Percentiles rank a stretch among this genome's conserved stretches.
phyloP scores from a whole-genome alignment of 495 filamentous ascomycete species.

The Podospora pseudocomata region DNA sequence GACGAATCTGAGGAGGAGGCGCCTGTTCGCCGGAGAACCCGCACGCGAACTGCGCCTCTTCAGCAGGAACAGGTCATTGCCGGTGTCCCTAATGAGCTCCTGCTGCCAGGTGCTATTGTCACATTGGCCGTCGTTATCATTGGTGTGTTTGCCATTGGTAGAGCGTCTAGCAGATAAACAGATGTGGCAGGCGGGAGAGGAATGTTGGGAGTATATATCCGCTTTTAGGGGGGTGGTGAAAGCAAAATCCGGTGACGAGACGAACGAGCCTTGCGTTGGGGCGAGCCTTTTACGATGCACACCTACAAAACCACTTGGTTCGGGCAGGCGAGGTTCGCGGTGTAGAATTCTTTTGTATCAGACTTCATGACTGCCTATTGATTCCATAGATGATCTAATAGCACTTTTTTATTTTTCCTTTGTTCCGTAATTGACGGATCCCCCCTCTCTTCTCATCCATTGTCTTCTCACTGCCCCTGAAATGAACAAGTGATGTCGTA shows the following conservation, averaged over 20 bases:
- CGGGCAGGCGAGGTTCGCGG: neutral
- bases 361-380: conserved; percentile 17
- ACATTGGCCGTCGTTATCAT: conserved; percentile 90
- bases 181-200: neutral
- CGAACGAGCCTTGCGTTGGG: conserved; percentile 2
- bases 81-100: conserved; percentile 89
- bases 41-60: conserved; percentile 35
- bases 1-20: conserved; percentile 57
- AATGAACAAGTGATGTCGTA: neutral
- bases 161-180: conserved; percentile 62
- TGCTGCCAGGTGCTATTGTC: conserved; percentile 93
- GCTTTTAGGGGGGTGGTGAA: neutral
- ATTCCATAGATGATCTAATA: conserved; percentile 20
- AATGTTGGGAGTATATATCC: conserved; percentile 1
- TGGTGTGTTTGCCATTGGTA: conserved; percentile 86
- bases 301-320: neutral
- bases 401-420: neutral
- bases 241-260: neutral
- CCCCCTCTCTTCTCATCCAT: neutral
- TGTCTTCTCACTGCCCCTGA: neutral
- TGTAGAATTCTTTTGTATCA: conserved; percentile 24
- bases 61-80: conserved; percentile 75
- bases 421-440: neutral
- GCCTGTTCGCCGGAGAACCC: conserved; percentile 39
- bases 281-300: neutral